These are phyloP conservation scores for Aegilops tauschii DNA, from an alignment of 176 grass and related monocot species.

Conservation along the genomic window DNA sequence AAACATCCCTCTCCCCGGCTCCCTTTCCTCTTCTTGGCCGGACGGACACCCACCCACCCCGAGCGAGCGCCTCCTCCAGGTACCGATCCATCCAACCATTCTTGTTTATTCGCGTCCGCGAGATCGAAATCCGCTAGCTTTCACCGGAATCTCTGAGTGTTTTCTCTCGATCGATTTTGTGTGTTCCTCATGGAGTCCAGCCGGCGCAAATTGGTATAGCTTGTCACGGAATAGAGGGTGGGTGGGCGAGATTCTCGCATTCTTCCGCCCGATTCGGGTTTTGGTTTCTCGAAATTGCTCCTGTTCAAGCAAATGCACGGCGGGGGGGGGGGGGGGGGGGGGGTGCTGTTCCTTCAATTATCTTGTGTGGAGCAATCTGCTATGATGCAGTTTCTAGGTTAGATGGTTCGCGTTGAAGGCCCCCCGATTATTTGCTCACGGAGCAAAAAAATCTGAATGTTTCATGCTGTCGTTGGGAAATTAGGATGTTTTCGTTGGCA, in stretches of 20 bases:
- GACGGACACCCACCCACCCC: neutral
- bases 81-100: neutral
- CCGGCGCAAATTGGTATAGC: neutral
- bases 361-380: neutral
- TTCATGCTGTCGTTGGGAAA: neutral
- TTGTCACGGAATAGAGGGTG: neutral
- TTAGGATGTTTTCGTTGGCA: neutral
- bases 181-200: neutral
- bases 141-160: neutral
- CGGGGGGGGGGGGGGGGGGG: too few relatives aligned
- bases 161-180: neutral
- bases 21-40: neutral
- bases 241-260: neutral
- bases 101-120: neutral
- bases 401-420: neutral
- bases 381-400: neutral
- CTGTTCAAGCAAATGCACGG: neutral
- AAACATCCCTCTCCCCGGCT: neutral
- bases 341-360: neutral
- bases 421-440: neutral
- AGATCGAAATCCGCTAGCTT: neutral
- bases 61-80: neutral
- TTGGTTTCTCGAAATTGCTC: constrained; percentile 1
- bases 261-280: neutral
- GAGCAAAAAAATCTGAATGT: neutral